phyloP scores from a whole-genome alignment of 1,139 yeast genomes.

The Blastobotrys arbuscula region DNA sequence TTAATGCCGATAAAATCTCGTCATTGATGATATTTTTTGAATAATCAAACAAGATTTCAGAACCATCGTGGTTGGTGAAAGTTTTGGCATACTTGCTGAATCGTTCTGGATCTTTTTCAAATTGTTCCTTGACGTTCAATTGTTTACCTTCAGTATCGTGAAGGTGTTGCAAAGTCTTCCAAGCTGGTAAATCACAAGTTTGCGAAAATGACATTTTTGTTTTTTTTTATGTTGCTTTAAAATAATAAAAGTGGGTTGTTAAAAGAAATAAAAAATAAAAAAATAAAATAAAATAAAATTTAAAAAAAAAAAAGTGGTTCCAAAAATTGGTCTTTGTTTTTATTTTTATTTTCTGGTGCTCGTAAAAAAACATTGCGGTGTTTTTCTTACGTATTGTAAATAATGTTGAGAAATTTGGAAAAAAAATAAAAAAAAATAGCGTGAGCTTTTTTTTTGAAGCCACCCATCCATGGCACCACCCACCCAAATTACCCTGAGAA shows the following conservation, averaged over 20 bases:
- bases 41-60: conserved; percentile 86
- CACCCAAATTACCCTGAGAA: too few species aligned
- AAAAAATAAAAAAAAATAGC: background rate
- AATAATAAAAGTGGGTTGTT: background rate
- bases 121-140: conserved; percentile 72
- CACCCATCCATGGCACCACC: too few species aligned
- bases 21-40: conserved; percentile 91
- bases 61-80: conserved; percentile 77
- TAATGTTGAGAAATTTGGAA: background rate
- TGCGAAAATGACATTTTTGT: conserved; percentile 48
- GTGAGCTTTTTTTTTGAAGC: background rate
- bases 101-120: conserved; percentile 66
- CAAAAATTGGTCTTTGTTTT: background rate
- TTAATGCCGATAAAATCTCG: conserved; percentile 60
- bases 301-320: background rate
- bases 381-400: too few species aligned
- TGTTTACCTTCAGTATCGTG: conserved; percentile 63
- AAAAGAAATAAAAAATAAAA: background rate
- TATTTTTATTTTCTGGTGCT: background rate
- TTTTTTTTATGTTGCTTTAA: background rate
- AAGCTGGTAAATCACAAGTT: conserved; percentile 74
- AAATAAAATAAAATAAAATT: background rate
- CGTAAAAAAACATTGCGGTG: too few species aligned
- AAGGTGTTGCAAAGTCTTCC: conserved; percentile 69
- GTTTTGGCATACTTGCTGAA: conserved; percentile 70